phyloP scores from a whole-genome alignment of 2,329 filamentous ascomycete species.

The Diaporthe capsici region DNA sequence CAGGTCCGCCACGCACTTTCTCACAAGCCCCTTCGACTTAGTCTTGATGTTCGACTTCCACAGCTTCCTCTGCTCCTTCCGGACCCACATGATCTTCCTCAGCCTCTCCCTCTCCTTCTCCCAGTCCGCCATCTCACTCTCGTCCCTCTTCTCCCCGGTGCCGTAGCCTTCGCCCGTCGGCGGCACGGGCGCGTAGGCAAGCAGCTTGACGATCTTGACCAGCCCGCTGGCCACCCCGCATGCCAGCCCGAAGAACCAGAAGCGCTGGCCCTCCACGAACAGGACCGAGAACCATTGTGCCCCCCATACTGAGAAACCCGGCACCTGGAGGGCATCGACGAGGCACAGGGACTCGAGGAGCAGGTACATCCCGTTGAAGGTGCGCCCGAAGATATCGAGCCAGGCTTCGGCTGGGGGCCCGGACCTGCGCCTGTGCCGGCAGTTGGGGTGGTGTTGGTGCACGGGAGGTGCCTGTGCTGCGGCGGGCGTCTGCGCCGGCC shows the following conservation, averaged over 20 bases:
- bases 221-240: conserved; percentile 62
- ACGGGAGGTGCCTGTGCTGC: conserved; percentile 44
- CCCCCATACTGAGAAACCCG: conserved; percentile 66
- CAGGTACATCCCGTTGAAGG: conserved; percentile 76
- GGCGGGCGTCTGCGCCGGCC: conserved; percentile 44
- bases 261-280: conserved; percentile 73
- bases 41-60: conserved; percentile 50
- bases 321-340: conserved; percentile 63
- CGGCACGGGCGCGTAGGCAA: conserved; percentile 54
- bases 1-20: conserved; percentile 67
- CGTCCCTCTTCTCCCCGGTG: conserved; percentile 45
- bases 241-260: conserved; percentile 77
- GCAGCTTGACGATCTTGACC: conserved; percentile 57
- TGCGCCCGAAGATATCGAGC: conserved; percentile 70
- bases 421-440: conserved; percentile 39
- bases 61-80: conserved; percentile 51
- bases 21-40: conserved; percentile 55
- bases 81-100: conserved; percentile 50
- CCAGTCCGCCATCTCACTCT: conserved; percentile 42
- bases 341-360: conserved; percentile 76
- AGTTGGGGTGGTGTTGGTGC: conserved; percentile 29
- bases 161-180: conserved; percentile 49
- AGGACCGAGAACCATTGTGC: conserved; percentile 61
- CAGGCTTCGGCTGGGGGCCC: conserved; percentile 53
- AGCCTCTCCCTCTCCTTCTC: conserved; percentile 55